Conservation (phyloP, 139 green algal genomes). For the Parachlorella kessleri region DNA sequence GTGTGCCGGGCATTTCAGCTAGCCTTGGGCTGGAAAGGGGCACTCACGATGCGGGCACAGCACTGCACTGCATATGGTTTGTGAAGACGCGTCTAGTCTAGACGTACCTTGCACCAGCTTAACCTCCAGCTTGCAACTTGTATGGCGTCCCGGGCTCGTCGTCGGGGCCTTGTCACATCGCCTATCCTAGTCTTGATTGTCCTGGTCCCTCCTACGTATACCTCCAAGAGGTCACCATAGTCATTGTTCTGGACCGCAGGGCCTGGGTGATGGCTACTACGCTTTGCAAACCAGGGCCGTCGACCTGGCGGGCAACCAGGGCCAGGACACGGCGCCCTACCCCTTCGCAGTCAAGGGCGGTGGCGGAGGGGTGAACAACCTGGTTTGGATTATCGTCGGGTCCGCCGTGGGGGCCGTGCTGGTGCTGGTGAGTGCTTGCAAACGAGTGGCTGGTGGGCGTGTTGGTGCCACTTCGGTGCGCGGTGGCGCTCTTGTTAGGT, state of each 20-base stretch:
- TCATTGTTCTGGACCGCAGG: background rate
- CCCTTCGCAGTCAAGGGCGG: constrained; percentile 22
- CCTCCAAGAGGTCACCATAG: background rate
- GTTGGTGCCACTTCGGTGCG: too few species aligned
- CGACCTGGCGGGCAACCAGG: constrained; percentile 48
- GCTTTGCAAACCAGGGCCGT: constrained; percentile 26
- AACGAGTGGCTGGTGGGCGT: too few species aligned
- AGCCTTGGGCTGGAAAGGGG: too few species aligned
- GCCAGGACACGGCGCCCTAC: constrained; percentile 14
- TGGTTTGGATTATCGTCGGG: background rate
- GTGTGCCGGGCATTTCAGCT: too few species aligned
- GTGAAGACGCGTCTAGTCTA: background rate
- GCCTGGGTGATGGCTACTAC: constrained; percentile 32
- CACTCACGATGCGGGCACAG: too few species aligned
- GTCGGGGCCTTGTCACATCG: background rate
- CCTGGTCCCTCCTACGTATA: background rate
- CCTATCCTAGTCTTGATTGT: background rate
- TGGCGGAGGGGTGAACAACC: background rate
- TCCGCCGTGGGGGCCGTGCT: background rate
- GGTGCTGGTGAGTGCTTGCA: background rate
- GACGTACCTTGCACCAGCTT: constrained; percentile 32
- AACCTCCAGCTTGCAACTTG: background rate
- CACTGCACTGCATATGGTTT: background rate
- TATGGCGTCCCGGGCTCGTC: background rate
- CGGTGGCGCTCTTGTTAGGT: too few species aligned